Conservation (phyloP, 2,329 filamentous ascomycete species). For the Hymenoscyphus fructigenus region DNA sequence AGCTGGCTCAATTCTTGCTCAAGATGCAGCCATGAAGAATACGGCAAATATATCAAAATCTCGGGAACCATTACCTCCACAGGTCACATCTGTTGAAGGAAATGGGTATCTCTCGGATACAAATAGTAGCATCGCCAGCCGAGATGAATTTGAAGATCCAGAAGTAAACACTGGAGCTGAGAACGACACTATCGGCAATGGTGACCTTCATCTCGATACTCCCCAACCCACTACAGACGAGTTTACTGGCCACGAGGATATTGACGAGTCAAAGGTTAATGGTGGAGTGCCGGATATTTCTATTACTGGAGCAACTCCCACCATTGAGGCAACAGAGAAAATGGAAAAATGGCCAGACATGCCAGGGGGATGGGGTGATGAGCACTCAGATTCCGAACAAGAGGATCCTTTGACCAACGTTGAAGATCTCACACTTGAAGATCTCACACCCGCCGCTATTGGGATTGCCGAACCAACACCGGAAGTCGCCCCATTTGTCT, state of each 20-base stretch:
- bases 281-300: conserved; percentile 44
- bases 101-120: conserved; percentile 63
- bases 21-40: conserved; percentile 54
- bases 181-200: background rate
- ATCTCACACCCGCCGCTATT: conserved; percentile 24
- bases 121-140: conserved; percentile 42
- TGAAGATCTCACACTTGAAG: conserved; percentile 23
- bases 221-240: background rate
- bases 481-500: conserved; percentile 4
- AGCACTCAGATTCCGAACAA: conserved; percentile 34
- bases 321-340: conserved; percentile 38
- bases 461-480: conserved; percentile 27
- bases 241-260: background rate
- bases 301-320: conserved; percentile 48
- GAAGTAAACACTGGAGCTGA: conserved; percentile 7
- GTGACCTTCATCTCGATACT: background rate
- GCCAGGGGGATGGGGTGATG: conserved; percentile 63
- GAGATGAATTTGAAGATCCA: background rate
- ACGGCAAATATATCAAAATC: conserved; percentile 56
- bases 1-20: conserved; percentile 54
- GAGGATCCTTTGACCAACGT: conserved; percentile 16
- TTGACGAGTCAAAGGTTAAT: conserved; percentile 8
- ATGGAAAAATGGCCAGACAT: conserved; percentile 36
- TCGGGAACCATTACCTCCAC: conserved; percentile 66
- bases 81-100: conserved; percentile 69